Evolutionary conservation across 2,329 filamentous ascomycete species (phyloP).

Genomic region (Fonsecaea nubica): DNA sequence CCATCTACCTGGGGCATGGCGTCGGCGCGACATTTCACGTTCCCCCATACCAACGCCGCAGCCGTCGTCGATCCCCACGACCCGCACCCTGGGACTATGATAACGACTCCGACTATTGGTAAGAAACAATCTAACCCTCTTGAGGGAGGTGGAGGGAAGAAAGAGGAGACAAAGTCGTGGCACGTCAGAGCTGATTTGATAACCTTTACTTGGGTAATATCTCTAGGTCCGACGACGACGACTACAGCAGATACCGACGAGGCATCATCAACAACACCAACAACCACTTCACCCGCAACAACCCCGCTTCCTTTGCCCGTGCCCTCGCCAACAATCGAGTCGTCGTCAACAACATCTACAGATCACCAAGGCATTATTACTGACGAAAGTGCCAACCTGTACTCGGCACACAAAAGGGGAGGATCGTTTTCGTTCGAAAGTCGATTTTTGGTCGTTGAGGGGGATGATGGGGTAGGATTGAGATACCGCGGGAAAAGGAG

Average conservation of each 20-base stretch:
- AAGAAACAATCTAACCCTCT: not conserved
- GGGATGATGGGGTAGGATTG: no score
- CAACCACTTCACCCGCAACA: not conserved
- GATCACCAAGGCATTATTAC: conserved; percentile 10
- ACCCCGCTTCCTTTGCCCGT: not conserved
- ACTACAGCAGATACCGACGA: not conserved
- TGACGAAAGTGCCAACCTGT: not conserved
- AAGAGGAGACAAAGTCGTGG: not conserved
- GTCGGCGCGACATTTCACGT: conserved; percentile 13
- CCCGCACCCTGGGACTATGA: conserved; percentile 12
- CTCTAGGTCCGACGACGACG: not conserved
- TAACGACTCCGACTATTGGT: conserved; percentile 15
- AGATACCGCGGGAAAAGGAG: no score
- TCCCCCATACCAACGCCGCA: not conserved
- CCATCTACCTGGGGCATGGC: conserved; percentile 4
- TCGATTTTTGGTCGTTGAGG: not conserved
- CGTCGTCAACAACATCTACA: conserved; percentile 19
- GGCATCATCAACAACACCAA: not conserved
- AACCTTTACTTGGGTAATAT: not conserved
- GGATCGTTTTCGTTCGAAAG: not conserved
- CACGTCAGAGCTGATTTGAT: not conserved
- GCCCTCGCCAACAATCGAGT: conserved; percentile 16
- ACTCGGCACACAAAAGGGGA: not conserved
- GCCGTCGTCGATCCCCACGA: not conserved
- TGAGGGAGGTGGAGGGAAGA: not conserved